Conservation (phyloP, 257 asterid species). For the Ajuga chamaepitys region DNA sequence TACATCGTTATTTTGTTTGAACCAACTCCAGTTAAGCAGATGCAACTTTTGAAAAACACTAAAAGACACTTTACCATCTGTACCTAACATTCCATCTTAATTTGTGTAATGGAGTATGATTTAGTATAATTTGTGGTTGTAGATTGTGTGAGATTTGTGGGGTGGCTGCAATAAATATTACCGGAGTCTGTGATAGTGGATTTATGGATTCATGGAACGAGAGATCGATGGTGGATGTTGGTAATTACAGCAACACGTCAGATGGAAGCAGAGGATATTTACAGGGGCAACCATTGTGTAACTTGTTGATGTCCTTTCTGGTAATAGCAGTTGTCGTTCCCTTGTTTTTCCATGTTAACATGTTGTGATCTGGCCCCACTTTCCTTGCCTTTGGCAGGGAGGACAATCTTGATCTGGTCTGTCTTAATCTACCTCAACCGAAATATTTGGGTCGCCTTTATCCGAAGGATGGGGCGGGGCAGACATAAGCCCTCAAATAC, state of each 20-base stretch:
- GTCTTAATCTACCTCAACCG: too few relatives aligned
- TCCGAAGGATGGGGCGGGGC: too few relatives aligned
- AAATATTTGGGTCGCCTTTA: too few relatives aligned
- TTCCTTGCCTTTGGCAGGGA: background rate
- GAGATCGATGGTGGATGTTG: background rate
- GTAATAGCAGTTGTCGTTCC: constrained; percentile 66
- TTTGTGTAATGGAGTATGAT: too few relatives aligned
- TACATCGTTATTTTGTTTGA: too few relatives aligned
- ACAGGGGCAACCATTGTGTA: constrained; percentile 57
- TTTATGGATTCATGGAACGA: constrained; percentile 73
- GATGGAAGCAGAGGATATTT: constrained; percentile 38
- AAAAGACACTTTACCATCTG: too few relatives aligned
- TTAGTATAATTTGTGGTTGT: constrained; percentile 13
- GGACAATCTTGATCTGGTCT: too few relatives aligned
- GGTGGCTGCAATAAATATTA: constrained; percentile 42
- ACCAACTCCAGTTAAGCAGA: too few relatives aligned
- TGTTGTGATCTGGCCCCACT: constrained; percentile 24
- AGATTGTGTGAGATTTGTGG: constrained; percentile 84
- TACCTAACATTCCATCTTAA: too few relatives aligned
- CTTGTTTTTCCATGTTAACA: constrained; percentile 61
- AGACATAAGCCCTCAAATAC: too few relatives aligned
- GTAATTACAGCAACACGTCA: background rate
- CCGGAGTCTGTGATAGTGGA: constrained; percentile 28
- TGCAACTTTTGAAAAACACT: too few relatives aligned
- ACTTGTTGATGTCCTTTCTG: constrained; percentile 67